A percentile compares a stretch with the other conserved stretches of the same genome.
phyloP scores from a whole-genome alignment of 306 rosid species.

The Ochetophila trinervis region DNA sequence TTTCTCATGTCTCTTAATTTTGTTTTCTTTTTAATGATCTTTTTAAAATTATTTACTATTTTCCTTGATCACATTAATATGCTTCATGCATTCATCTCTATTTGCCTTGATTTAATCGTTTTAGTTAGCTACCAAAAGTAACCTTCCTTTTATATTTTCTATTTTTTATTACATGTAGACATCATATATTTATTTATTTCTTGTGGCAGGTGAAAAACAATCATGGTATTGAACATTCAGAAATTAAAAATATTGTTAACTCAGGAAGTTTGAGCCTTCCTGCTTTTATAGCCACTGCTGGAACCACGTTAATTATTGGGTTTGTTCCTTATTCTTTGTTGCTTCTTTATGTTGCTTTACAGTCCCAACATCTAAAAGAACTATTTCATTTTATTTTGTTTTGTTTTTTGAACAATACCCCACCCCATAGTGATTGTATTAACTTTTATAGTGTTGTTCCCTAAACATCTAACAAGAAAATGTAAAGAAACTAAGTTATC shows the following conservation, averaged over 20 bases:
- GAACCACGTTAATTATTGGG: constrained; percentile 83
- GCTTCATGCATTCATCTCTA: neutral
- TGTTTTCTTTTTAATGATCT: neutral
- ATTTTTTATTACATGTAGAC: constrained; percentile 7
- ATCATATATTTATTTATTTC: constrained; percentile 1
- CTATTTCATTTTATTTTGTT: neutral
- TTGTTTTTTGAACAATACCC: no score
- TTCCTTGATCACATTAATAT: neutral
- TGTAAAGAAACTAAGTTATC: no score
- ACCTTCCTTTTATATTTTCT: constrained; percentile 2
- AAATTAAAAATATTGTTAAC: constrained; percentile 55
- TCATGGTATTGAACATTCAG: constrained; percentile 48
- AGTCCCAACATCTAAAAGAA: neutral
- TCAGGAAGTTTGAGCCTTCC: constrained; percentile 49
- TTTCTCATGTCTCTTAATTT: neutral
- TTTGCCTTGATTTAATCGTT: neutral
- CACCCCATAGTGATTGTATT: neutral
- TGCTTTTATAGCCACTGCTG: constrained; percentile 84
- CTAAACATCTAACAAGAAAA: no score
- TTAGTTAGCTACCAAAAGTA: neutral
- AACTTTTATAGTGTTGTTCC: neutral
- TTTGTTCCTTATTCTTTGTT: constrained; percentile 33
- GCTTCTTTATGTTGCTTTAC: neutral
- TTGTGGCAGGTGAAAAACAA: constrained; percentile 55
- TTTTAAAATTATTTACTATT: neutral